phyloP scores from a whole-genome alignment of 352 stramenopile species.

The Phytopythium oedochilum region DNA sequence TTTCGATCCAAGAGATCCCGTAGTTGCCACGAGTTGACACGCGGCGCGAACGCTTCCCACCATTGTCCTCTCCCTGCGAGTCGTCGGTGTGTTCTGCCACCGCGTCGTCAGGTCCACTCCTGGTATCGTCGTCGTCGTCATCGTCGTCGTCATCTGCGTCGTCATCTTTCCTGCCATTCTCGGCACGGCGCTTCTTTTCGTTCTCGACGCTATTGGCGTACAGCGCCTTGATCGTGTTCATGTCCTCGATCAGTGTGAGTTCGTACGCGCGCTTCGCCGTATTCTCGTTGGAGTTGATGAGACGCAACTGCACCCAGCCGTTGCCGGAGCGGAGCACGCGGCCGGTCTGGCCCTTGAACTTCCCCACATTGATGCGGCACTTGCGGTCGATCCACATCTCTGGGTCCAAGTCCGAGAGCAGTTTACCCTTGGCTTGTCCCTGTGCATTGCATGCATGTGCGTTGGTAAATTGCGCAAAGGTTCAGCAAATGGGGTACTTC shows the following conservation, averaged over 20 bases:
- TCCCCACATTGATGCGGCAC: slow-evolving; percentile 85
- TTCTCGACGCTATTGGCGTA: slow-evolving; percentile 63
- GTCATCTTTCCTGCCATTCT: slow-evolving; percentile 25
- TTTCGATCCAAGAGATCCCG: slow-evolving; percentile 84
- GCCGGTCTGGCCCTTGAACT: slow-evolving; percentile 76
- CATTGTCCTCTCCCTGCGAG: slow-evolving; percentile 73
- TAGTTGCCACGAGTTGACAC: slow-evolving; percentile 79
- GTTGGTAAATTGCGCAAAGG: background rate
- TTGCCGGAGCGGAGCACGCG: slow-evolving; percentile 81
- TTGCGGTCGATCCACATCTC: slow-evolving; percentile 88
- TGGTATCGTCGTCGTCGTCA: slow-evolving; percentile 39
- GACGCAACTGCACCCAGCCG: slow-evolving; percentile 82
- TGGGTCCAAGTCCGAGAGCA: slow-evolving; percentile 75
- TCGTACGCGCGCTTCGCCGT: slow-evolving; percentile 87
- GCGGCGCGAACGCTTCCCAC: slow-evolving; percentile 58
- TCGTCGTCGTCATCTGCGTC: slow-evolving; percentile 55
- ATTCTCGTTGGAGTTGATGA: slow-evolving; percentile 82
- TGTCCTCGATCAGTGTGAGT: slow-evolving; percentile 77
- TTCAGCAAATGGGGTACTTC: background rate
- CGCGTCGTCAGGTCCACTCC: slow-evolving; percentile 51
- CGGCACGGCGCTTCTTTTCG: slow-evolving; percentile 44
- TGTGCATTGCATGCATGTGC: background rate
- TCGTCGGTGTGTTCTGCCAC: slow-evolving; percentile 61
- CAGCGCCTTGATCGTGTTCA: slow-evolving; percentile 76
- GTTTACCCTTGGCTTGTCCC: slow-evolving; percentile 29